Percentiles rank a stretch among this genome's conserved stretches.
Evolutionary conservation across 805 yeast genomes (phyloP).

Genomic region (Pichia occidentalis): DNA sequence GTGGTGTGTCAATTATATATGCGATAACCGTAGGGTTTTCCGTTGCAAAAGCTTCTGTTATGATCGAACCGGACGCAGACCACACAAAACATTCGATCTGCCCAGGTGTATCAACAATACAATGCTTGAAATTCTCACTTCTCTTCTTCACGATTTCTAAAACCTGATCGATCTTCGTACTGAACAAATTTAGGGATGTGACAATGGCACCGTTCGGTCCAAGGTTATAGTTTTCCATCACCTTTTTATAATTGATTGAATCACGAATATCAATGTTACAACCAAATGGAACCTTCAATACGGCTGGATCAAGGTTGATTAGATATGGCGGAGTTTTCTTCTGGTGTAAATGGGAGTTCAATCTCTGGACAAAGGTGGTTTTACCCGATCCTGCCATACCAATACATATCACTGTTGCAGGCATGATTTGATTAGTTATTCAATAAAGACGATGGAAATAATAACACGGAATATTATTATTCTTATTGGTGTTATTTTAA

Average conservation of each 20-base stretch:
- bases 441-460: too few species aligned
- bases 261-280: slow-evolving; percentile 95
- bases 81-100: slow-evolving; percentile 98
- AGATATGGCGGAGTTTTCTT: slow-evolving; percentile 78
- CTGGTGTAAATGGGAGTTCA: slow-evolving; percentile 81
- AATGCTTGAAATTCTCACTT: slow-evolving; percentile 50
- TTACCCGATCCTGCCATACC: slow-evolving; percentile 74
- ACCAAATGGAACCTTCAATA: slow-evolving; percentile 85
- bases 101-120: slow-evolving; percentile 95
- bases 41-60: slow-evolving; percentile 94
- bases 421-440: slow-evolving; percentile 12
- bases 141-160: slow-evolving; percentile 78
- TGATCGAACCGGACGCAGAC: slow-evolving; percentile 96
- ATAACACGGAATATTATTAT: background rate
- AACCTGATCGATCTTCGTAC: slow-evolving; percentile 96
- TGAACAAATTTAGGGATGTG: slow-evolving; percentile 82
- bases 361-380: slow-evolving; percentile 94
- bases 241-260: slow-evolving; percentile 90
- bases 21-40: slow-evolving; percentile 95
- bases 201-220: slow-evolving; percentile 99
- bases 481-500: background rate
- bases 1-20: slow-evolving; percentile 92
- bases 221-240: slow-evolving; percentile 88
- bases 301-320: slow-evolving; percentile 94
- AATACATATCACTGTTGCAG: slow-evolving; percentile 34